Evolutionary conservation across 169 alveolate species (phyloP).

Genomic region (Cryptosporidium canis): DNA sequence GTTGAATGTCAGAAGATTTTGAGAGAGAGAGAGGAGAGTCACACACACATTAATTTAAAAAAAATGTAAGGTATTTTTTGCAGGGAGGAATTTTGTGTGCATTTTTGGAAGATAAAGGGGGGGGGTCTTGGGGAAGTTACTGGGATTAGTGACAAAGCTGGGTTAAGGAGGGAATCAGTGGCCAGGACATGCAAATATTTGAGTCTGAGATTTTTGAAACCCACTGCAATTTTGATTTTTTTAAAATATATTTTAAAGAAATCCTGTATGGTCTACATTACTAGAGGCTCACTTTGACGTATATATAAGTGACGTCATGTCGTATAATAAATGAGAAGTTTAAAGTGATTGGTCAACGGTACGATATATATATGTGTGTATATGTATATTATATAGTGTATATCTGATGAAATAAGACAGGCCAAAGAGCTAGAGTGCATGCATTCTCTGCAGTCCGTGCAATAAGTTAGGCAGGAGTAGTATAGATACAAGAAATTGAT

Average conservation of each 20-base stretch:
- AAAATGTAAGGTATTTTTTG: no score
- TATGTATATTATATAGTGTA: not conserved
- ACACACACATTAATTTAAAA: no score
- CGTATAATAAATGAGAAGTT: not conserved
- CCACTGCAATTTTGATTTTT: no score
- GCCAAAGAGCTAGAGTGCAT: not conserved
- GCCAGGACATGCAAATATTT: no score
- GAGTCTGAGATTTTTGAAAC: no score
- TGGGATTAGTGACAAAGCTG: no score
- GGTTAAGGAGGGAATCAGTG: no score
- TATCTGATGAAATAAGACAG: no score
- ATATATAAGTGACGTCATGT: slow-evolving; percentile 14
- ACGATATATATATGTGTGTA: not conserved
- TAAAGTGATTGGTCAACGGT: not conserved
- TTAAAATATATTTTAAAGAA: not conserved
- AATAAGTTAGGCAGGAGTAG: not conserved
- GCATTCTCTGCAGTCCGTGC: not conserved
- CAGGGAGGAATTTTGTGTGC: no score
- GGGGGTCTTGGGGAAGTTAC: no score
- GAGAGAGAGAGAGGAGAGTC: not conserved
- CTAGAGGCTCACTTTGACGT: slow-evolving; percentile 25
- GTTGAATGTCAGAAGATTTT: not conserved
- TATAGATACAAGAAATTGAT: not conserved
- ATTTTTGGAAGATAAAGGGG: no score
- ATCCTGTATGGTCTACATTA: slow-evolving; percentile 22